These are phyloP conservation scores for Colletotrichum viniferum DNA, from an alignment of 2,329 filamentous ascomycete genomes.

Conservation along the genomic window DNA sequence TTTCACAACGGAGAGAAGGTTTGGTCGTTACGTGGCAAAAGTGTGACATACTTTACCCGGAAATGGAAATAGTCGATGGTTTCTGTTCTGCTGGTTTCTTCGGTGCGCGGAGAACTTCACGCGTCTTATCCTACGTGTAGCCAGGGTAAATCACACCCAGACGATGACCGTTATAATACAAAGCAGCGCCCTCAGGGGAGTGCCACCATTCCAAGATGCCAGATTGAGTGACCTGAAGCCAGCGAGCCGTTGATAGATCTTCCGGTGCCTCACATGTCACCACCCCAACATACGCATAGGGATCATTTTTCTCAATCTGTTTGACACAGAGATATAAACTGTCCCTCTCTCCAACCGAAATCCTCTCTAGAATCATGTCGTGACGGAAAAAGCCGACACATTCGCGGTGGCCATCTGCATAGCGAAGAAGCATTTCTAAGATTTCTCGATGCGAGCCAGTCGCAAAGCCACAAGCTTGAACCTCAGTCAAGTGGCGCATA, in stretches of 20 bases:
- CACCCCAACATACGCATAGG: neutral
- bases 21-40: too few relatives aligned
- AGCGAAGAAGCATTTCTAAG: neutral
- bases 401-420: neutral
- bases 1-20: too few relatives aligned
- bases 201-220: neutral
- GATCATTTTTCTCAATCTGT: rapidly evolving
- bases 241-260: neutral
- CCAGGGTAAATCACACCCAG: neutral
- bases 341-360: neutral
- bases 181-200: neutral
- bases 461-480: neutral
- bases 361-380: neutral
- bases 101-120: too few relatives aligned
- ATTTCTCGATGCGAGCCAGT: neutral
- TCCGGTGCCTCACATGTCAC: neutral
- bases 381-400: neutral
- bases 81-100: too few relatives aligned
- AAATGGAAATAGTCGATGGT: too few relatives aligned
- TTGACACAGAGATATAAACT: neutral
- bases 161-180: neutral
- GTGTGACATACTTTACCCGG: too few relatives aligned
- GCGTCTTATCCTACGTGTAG: too few relatives aligned
- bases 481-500: neutral
- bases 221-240: neutral